Conservation (phyloP, 225 moss, liverwort and hornwort species). For the Marchantia paleacea region DNA sequence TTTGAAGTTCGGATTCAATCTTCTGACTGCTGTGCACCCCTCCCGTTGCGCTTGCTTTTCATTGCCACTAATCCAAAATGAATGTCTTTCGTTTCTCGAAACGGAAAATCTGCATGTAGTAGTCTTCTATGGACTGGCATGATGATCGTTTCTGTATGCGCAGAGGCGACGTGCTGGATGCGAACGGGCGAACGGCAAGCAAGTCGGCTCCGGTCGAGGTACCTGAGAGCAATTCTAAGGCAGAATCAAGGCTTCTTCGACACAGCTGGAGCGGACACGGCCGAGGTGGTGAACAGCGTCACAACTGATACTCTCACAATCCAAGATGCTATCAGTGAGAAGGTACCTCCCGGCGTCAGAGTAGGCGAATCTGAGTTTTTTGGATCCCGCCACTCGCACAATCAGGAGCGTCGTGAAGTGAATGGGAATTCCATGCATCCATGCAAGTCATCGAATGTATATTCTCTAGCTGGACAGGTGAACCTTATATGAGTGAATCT, state of each 20-base stretch:
- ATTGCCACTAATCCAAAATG: too few species aligned
- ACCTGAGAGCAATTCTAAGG: conserved; percentile 50
- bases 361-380: not conserved
- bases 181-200: conserved; percentile 55
- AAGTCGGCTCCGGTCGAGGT: conserved; percentile 46
- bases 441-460: not conserved
- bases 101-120: too few species aligned
- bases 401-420: not conserved
- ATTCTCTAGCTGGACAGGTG: not conserved
- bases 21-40: too few species aligned
- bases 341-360: conserved; percentile 31
- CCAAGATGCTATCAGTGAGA: conserved; percentile 89
- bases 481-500: not conserved
- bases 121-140: too few species aligned
- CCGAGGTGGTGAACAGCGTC: conserved; percentile 52
- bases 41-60: too few species aligned
- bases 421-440: too few species aligned
- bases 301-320: conserved; percentile 48
- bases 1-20: too few species aligned
- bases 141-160: not conserved
- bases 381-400: not conserved
- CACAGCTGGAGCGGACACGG: conserved; percentile 42
- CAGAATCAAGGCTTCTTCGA: conserved; percentile 57
- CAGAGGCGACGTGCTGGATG: conserved; percentile 76
- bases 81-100: too few species aligned